Evolutionary conservation across 495 filamentous ascomycete species (phyloP), one percentile per base, ranked within the genome.

Genomic region (Friedmanniomyces simplex): DNA sequence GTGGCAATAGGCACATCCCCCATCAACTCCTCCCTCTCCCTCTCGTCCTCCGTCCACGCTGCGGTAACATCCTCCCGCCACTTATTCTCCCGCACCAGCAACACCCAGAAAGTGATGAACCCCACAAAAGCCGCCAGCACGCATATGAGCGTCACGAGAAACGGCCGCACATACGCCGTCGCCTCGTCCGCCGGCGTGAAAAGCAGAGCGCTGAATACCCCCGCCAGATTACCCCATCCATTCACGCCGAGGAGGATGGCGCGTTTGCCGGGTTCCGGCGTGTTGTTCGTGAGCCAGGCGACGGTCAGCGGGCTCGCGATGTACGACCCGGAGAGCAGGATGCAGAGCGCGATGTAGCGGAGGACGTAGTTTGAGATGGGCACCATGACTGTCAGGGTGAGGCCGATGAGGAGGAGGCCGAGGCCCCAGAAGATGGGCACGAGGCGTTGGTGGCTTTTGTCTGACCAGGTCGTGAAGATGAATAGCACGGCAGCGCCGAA

Each of bases 141-240:
- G 45, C 72, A 71, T 0, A 62, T 61, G 13, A 78, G 51, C 3
- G 77, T 79, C 12, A 71, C 69, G 25, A 63, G 65, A 21, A 81
- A 71, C 0, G 79, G 76, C 0, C 62, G 50, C 24, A 64, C 58
- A 50, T 72, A 72, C 8, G 66, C 67, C 12, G 16, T 54, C 22
- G 51, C 47, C 5, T 61, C 61, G 50, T 77, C 80, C 43, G 61
- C 63, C 0, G 77, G 77, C 34, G 61, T 68, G 64, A 76, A 82
- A 0, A 83, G 62, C 42, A 72, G 57, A 5, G 73, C 67, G 11
- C 69, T 69, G 45, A 82, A 62, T 7, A 82, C 68, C 24, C 80
- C 80, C 0, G 79, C 80, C 7, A 82, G 63, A 51, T 82, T 82
- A 1, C 80, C 80, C 72, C 73, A 82, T 10, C 80, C 81, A 55